Evolutionary conservation across 306 rosid species (phyloP).

Genomic region (Corylus heterophylla): DNA sequence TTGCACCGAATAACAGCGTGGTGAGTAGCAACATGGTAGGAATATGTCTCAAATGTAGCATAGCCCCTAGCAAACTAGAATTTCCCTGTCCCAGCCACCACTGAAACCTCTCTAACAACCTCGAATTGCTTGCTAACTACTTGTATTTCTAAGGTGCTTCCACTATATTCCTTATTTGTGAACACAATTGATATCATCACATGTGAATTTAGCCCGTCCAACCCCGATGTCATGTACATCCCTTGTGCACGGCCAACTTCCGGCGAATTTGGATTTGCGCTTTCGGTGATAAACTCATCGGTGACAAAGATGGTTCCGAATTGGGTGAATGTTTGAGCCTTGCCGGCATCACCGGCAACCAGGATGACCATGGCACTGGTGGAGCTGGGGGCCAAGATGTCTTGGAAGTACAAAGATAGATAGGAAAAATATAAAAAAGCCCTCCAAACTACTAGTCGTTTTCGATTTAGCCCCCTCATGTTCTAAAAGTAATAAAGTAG

Average conservation of each 20-base stretch:
- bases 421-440: too few species aligned
- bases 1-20: too few species aligned
- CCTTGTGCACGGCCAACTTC: conserved; percentile 28
- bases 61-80: too few species aligned
- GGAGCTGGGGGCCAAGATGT: not conserved
- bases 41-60: too few species aligned
- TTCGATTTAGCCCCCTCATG: too few species aligned
- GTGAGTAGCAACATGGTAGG: too few species aligned
- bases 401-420: conserved; percentile 16
- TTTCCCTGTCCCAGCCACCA: too few species aligned
- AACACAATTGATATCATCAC: conserved; percentile 28
- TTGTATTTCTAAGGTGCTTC: conserved; percentile 28
- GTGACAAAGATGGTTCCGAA: conserved; percentile 25
- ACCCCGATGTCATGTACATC: conserved; percentile 5
- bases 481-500: too few species aligned
- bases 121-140: conserved; percentile 20
- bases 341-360: conserved; percentile 25
- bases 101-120: not conserved
- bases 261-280: not conserved
- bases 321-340: conserved; percentile 19
- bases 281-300: conserved; percentile 26
- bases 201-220: conserved; percentile 23
- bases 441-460: too few species aligned
- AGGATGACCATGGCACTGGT: conserved; percentile 22
- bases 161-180: conserved; percentile 21